Conservation (phyloP, 129 eudicot genomes). For the Solidago caesia region DNA sequence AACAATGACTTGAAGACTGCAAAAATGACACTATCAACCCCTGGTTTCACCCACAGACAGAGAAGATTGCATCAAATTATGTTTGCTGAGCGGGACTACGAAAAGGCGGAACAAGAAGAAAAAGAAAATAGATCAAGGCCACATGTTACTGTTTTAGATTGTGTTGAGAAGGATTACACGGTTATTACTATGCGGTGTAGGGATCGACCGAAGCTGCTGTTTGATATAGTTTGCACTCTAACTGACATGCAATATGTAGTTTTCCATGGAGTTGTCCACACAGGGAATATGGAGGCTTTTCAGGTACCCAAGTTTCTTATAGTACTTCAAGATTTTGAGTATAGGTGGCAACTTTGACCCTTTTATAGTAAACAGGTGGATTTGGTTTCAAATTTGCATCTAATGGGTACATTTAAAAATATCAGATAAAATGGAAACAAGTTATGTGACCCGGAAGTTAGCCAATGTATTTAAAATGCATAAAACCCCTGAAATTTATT, state of each 20-base stretch:
- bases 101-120: constrained; percentile 30
- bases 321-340: background rate
- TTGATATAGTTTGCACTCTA: constrained; percentile 79
- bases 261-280: constrained; percentile 88
- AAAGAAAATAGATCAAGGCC: constrained; percentile 47
- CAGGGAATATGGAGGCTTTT: constrained; percentile 77
- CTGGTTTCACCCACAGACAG: constrained; percentile 71
- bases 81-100: constrained; percentile 90
- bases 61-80: constrained; percentile 93
- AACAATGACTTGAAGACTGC: constrained; percentile 63
- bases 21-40: constrained; percentile 70
- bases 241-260: constrained; percentile 97
- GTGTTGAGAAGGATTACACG: constrained; percentile 77
- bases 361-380: background rate
- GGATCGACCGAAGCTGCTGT: constrained; percentile 87
- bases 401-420: too few relatives aligned
- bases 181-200: constrained; percentile 77
- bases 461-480: too few relatives aligned
- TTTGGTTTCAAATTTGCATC: background rate
- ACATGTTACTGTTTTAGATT: constrained; percentile 54
- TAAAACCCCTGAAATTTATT: too few relatives aligned
- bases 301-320: constrained; percentile 49
- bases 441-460: too few relatives aligned
- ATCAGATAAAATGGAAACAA: too few relatives aligned
- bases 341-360: background rate